Evolutionary conservation across 805 yeast species (phyloP), one percentile per base, ranked within the genome.

Genomic region (Priceomyces melissophilus): DNA sequence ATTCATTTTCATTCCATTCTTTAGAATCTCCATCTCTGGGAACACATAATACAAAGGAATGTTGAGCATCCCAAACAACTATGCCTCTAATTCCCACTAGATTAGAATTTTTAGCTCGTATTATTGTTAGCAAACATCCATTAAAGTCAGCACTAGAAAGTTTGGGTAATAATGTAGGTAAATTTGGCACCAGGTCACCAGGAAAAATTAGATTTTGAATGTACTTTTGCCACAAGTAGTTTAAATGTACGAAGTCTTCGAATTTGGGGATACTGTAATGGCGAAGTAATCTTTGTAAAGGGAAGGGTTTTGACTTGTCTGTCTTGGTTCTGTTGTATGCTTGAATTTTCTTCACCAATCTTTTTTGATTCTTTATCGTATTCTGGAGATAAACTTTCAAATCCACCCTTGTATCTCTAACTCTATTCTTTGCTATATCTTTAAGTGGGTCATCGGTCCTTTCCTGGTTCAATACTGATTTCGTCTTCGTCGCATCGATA

Each of bases 11-110:
- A 42, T 61, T 67, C 73, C 73, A 68, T 43, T 57, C 65, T 31
- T 45, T 54, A 36, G 57, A 37, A 38, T 57, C 56, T 17, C 58
- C 60, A 8, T 53, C 53, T 34, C 75, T 55, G 2, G 75, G 75
- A 1, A 81, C 74, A 10, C 81, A 80, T 35, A 88, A 53, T 2
- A 87, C 73, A 54, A 87, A 83, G 44, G 76, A 75, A 48, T 80
- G 79, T 57, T 84, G 88, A 7, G 91, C 76, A 56, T 89, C 97
- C 84, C 93, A 86, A 2, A 87, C 65, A 2, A 89, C 86, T 4
- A 89, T 84, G 0, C 97, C 97, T 30, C 67, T 49, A 26, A 73
- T 51, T 0, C 93, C 95, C 6, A 82, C 69, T 41, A 77, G 54
- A 37, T 78, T 73, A 4, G 71, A 64, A 52, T 82, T 84, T 14